These are phyloP conservation scores for Fusarium duplospermum DNA, from an alignment of 2,329 filamentous ascomycete species.

Conservation along the genomic window DNA sequence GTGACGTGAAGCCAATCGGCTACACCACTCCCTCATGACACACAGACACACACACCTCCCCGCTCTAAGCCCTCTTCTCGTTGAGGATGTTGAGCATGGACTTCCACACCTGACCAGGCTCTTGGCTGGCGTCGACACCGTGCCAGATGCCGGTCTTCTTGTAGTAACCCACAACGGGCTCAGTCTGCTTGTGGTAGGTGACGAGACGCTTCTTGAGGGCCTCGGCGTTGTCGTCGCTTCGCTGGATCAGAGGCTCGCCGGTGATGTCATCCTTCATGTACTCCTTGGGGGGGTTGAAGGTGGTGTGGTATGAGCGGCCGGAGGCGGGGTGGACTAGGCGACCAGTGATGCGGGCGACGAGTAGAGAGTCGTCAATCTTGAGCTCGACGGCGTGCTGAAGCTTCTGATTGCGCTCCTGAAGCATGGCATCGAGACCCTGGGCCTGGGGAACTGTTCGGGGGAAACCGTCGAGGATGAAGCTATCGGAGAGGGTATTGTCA, in stretches of 20 bases:
- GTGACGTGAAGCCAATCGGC: constrained; percentile 46
- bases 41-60: constrained; percentile 41
- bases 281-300: constrained; percentile 97
- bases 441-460: constrained; percentile 96
- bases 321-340: constrained; percentile 96
- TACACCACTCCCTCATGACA: background rate
- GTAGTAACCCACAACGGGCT: constrained; percentile 95
- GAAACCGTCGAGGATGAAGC: constrained; percentile 99
- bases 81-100: constrained; percentile 87
- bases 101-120: constrained; percentile 96
- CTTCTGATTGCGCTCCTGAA: constrained; percentile 79
- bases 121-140: constrained; percentile 93
- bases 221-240: constrained; percentile 96
- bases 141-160: constrained; percentile 98
- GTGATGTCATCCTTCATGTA: constrained; percentile 96
- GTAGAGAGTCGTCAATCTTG: constrained; percentile 92
- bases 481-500: constrained; percentile 52
- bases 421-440: constrained; percentile 94
- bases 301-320: constrained; percentile 96
- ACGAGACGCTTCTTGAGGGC: constrained; percentile 93
- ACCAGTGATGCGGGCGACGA: constrained; percentile 96
- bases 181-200: constrained; percentile 95
- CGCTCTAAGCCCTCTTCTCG: constrained; percentile 52
- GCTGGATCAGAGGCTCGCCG: constrained; percentile 95
- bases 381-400: constrained; percentile 97